A percentile compares a stretch with the other conserved stretches of the same genome.
These are phyloP conservation scores for Hypomyces rosellus DNA, from an alignment of 2,329 filamentous ascomycete genomes.

Conservation along the genomic window DNA sequence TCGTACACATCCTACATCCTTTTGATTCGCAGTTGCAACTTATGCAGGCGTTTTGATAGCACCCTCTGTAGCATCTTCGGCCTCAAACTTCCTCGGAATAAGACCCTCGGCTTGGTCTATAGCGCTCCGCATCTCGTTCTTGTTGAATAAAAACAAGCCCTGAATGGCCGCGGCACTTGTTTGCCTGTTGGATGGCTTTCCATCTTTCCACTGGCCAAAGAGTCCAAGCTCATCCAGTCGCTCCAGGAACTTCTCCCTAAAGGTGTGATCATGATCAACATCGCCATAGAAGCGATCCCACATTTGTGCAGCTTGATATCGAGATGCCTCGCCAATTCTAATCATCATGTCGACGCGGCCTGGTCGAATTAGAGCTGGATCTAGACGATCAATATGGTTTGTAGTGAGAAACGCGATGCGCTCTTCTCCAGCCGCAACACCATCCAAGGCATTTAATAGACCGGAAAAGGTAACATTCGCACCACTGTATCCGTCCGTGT, in stretches of 20 bases:
- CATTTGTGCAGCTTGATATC: conserved; percentile 76
- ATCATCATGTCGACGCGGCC: conserved; percentile 92
- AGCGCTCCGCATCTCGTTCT: conserved; percentile 80
- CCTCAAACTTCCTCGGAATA: conserved; percentile 51
- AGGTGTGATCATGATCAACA: conserved; percentile 57
- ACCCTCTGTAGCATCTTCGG: conserved; percentile 34
- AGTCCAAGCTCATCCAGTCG: conserved; percentile 65
- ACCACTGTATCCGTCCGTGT: conserved; percentile 77
- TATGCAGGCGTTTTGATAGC: conserved; percentile 36
- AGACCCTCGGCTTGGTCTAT: conserved; percentile 70
- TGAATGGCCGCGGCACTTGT: conserved; percentile 91
- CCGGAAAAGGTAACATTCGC: conserved; percentile 93
- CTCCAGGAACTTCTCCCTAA: conserved; percentile 62
- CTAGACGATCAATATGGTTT: conserved; percentile 85
- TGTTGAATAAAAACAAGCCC: conserved; percentile 92
- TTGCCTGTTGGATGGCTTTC: conserved; percentile 39
- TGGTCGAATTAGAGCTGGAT: conserved; percentile 82
- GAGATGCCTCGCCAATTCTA: conserved; percentile 79
- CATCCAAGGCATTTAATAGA: conserved; percentile 77
- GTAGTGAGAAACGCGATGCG: conserved; percentile 90
- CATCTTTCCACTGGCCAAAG: conserved; percentile 51
- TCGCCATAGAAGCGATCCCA: conserved; percentile 96
- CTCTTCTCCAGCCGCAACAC: conserved; percentile 91
- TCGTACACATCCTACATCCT: conserved; percentile 1
- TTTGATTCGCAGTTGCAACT: not conserved